Percentiles rank a stretch among this genome's conserved stretches.
phyloP scores from a whole-genome alignment of 2,329 filamentous ascomycete species.

The Zalaria sp. region DNA sequence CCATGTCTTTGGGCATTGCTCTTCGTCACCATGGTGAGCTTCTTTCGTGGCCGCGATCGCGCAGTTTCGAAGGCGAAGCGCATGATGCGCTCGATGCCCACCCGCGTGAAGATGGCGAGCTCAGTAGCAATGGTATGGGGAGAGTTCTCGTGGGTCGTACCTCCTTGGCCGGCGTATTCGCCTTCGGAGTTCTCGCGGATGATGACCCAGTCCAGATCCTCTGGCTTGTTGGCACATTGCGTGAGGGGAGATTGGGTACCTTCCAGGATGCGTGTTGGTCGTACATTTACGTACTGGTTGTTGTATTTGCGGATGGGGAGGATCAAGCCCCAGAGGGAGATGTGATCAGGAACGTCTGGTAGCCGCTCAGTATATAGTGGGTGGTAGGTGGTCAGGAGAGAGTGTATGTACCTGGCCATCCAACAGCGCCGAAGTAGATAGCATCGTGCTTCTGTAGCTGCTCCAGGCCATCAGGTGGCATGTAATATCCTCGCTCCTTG shows the following conservation, averaged over 20 bases:
- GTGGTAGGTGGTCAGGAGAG: conserved; percentile 1
- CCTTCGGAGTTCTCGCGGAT: conserved; percentile 34
- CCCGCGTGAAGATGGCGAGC: conserved; percentile 31
- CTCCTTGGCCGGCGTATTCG: conserved; percentile 33
- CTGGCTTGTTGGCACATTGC: conserved; percentile 17
- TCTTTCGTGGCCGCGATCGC: conserved; percentile 26
- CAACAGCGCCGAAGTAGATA: conserved; percentile 46
- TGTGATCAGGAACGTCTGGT: conserved; percentile 48
- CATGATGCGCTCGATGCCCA: conserved; percentile 33
- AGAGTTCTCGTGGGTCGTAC: conserved; percentile 26
- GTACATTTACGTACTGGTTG: conserved; percentile 55
- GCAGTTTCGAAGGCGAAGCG: conserved; percentile 34
- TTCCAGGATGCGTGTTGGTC: conserved; percentile 33
- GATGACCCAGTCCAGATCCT: conserved; percentile 33
- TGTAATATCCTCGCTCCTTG: conserved; percentile 37
- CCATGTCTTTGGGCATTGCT: conserved; percentile 34
- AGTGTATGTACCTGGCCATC: conserved; percentile 33
- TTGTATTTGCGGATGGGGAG: conserved; percentile 53
- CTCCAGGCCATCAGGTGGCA: conserved; percentile 36
- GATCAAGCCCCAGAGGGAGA: conserved; percentile 53
- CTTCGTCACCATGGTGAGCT: conserved; percentile 37
- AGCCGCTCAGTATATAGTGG: neutral
- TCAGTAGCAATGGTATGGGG: conserved; percentile 29
- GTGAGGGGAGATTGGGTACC: conserved; percentile 27
- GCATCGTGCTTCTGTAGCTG: conserved; percentile 38